Evolutionary conservation across 164 flowering plant species (phyloP).

Genomic region (Santalum album): DNA sequence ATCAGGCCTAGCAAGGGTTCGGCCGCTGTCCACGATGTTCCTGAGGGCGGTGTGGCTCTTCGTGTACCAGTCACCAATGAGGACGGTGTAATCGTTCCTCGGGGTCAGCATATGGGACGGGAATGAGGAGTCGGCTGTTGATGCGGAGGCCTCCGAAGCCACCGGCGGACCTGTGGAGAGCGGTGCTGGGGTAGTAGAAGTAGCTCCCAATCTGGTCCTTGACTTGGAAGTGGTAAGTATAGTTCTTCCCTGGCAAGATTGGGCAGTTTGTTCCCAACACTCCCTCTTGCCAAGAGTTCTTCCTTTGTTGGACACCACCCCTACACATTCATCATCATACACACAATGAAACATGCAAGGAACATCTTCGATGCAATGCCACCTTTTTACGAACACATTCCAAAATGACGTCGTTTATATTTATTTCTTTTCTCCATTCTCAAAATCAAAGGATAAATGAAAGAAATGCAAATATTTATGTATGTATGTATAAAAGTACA

Average conservation of each 20-base stretch:
- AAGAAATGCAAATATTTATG: background rate
- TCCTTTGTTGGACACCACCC: constrained; percentile 61
- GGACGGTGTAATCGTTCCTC: constrained; percentile 47
- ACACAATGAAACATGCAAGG: too few relatives aligned
- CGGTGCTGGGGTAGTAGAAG: constrained; percentile 47
- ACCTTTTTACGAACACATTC: too few relatives aligned
- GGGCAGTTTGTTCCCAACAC: constrained; percentile 57
- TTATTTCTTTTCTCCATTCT: background rate
- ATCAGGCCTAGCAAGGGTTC: constrained; percentile 29
- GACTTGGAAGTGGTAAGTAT: constrained; percentile 49
- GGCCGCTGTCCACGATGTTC: constrained; percentile 26
- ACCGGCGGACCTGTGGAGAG: constrained; percentile 48
- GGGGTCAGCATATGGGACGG: constrained; percentile 48
- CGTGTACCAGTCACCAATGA: constrained; percentile 49
- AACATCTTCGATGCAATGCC: too few relatives aligned
- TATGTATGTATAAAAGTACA: background rate
- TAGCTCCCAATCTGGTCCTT: constrained; percentile 69
- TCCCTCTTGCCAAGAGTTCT: constrained; percentile 68
- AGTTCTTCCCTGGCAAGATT: constrained; percentile 46
- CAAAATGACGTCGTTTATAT: too few relatives aligned
- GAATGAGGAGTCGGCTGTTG: constrained; percentile 43
- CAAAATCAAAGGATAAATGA: background rate
- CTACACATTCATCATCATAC: constrained; percentile 7
- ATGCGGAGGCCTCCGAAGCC: constrained; percentile 48
- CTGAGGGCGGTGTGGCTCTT: constrained; percentile 28